Evolutionary conservation across 371 early-diverging fungal genomes (phyloP).

Genomic region (Saksenaea vasiformis): DNA sequence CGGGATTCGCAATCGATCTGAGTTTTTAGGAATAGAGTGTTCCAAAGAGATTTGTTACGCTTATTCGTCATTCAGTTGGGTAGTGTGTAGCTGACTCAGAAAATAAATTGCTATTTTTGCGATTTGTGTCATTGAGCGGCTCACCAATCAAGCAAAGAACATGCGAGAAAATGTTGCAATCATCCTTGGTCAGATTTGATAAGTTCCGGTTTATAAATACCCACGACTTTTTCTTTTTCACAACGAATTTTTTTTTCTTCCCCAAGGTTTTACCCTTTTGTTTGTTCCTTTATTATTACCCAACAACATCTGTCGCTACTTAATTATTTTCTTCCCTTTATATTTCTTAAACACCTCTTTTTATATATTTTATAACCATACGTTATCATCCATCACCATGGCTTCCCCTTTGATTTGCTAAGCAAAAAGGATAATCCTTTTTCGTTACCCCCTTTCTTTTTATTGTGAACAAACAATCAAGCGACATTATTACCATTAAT

Average conservation of each 20-base stretch:
- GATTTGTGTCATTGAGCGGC: background rate
- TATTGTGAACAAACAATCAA: conserved; percentile 4
- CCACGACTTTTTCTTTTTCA: background rate
- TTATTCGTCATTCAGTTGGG: background rate
- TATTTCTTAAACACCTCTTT: background rate
- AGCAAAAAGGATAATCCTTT: background rate
- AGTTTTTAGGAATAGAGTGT: background rate
- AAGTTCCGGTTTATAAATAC: background rate
- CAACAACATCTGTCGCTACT: background rate
- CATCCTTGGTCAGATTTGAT: background rate
- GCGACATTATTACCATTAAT: background rate
- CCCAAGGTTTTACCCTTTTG: background rate
- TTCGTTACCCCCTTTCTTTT: background rate
- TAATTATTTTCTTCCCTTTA: background rate
- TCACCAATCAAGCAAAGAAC: background rate
- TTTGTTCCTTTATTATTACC: background rate
- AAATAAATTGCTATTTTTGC: background rate
- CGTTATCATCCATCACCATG: background rate
- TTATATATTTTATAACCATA: background rate
- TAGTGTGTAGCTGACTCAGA: background rate
- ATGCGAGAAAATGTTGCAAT: background rate
- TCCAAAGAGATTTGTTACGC: background rate
- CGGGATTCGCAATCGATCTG: background rate
- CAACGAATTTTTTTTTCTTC: background rate
- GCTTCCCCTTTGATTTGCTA: background rate